A percentile compares a stretch with the other conserved stretches of the same genome.
Conservation (phyloP, 179 eudicot genomes). For the Patellifolia procumbens region DNA sequence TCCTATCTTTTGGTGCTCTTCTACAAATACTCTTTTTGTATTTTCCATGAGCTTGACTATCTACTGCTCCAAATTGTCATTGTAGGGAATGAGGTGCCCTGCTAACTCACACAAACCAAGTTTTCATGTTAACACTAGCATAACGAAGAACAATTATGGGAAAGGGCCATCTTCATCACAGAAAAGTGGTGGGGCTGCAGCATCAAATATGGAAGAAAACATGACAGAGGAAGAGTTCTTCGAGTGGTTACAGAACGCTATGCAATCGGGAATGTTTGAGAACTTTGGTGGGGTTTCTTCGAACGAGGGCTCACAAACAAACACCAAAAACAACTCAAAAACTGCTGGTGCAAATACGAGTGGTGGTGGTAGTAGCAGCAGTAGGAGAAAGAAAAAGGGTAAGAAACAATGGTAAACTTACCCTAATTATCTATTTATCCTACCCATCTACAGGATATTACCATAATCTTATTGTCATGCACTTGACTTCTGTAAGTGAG, state of each 20-base stretch:
- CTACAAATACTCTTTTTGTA: neutral
- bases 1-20: neutral
- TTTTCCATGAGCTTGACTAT: conserved; percentile 15
- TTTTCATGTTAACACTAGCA: conserved; percentile 86
- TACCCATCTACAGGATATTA: no score
- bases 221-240: conserved; percentile 92
- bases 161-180: conserved; percentile 57
- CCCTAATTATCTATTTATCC: no score
- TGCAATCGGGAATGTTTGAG: conserved; percentile 74
- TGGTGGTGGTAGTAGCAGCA: conserved; percentile 42
- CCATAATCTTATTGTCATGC: neutral
- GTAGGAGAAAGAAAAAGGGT: conserved; percentile 81
- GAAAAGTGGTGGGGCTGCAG: conserved; percentile 39
- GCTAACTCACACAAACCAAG: conserved; percentile 91
- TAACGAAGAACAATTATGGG: conserved; percentile 55
- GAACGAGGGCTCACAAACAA: conserved; percentile 41
- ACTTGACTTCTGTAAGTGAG: neutral
- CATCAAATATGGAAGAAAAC: conserved; percentile 49
- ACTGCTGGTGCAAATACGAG: conserved; percentile 29
- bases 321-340: conserved; percentile 30
- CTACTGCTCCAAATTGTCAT: neutral
- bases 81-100: conserved; percentile 96
- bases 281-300: conserved; percentile 45
- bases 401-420: conserved; percentile 62
- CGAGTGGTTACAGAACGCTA: conserved; percentile 81